Evolutionary conservation across 148 eudicot species (phyloP).

Genomic region (Pharnaceum exiguum): DNA sequence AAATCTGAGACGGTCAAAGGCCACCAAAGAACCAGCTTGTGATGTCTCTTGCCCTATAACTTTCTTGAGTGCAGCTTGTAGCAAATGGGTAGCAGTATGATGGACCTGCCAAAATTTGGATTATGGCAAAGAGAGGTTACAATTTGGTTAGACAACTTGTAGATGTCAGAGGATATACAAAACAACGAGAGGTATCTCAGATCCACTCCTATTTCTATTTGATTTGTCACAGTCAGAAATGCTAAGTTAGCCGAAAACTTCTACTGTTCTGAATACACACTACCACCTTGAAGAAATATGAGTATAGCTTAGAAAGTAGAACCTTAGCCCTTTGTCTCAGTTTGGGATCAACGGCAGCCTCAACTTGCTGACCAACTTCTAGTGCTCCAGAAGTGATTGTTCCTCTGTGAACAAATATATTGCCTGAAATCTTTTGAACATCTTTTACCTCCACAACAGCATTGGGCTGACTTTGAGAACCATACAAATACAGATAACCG

Average conservation of each 20-base stretch:
- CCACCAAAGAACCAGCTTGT: constrained; percentile 58
- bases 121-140: not conserved
- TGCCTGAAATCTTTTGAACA: constrained; percentile 71
- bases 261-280: not conserved
- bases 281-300: not conserved
- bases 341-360: constrained; percentile 86
- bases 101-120: constrained; percentile 68
- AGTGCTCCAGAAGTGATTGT: constrained; percentile 59
- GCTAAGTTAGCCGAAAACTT: too few relatives aligned
- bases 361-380: constrained; percentile 75
- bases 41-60: constrained; percentile 90
- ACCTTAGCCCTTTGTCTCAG: constrained; percentile 93
- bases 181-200: not conserved
- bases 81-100: constrained; percentile 97
- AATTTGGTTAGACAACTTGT: not conserved
- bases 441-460: constrained; percentile 79
- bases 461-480: constrained; percentile 34
- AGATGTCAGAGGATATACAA: not conserved
- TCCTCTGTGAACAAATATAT: constrained; percentile 78
- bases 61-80: constrained; percentile 90
- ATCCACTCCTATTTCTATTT: too few relatives aligned
- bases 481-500: constrained; percentile 60
- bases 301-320: constrained; percentile 2
- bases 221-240: too few relatives aligned
- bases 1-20: constrained; percentile 87